Base-by-base conservation (phyloP, 83 land plant species). In the Picea mariana region DNA sequence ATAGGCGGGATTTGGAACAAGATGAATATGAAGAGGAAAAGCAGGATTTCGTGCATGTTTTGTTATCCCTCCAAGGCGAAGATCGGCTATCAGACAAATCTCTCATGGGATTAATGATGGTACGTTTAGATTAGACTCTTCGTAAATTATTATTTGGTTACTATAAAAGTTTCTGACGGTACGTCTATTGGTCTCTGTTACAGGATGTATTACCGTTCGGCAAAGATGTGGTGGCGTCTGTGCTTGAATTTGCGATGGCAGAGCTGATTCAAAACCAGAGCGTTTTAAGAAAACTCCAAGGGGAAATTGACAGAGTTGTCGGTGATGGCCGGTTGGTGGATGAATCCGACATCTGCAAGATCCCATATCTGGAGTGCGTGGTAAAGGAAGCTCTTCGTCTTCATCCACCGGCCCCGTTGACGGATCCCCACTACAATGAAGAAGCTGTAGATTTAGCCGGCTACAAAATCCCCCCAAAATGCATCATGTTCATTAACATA, bases 401-500 rank as follows among this genome's bases (percentile, higher is more conserved):
- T 3, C 40, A 38, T 38, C 40, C 40, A 5, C 40, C 4, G 4
- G 40, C 40, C 31, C 98, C 98, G 1, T 82, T 95, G 16, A 83
- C 90, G 13, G 92, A 91, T 4, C 94, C 98, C 0, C 98, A 95
- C 82, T 91, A 90, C 93, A 93, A 93, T 82, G 77, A 91, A 34
- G 83, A 91, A 26, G 83, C 40, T 38, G 40, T 38, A 38, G 40
- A 38, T 38, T 38, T 38, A 3, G 40, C 40, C 3, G 40, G 40
- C 87, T 20, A 88, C 75, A 86, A 85, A 66, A 89, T 95, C 60
- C 98, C 96, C 0, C 80, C 86, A 3, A 93, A 87, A 75, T 83
- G 87, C 75, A 90, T 91, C 82, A 27, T 27, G 31, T 27, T 27
- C 31, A 27, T 27, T 27, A 27, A 27, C 31, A 27, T 34, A 34